phyloP scores from a whole-genome alignment of 768 basidiomycete genomes.

The Cystofilobasidium ferigula region DNA sequence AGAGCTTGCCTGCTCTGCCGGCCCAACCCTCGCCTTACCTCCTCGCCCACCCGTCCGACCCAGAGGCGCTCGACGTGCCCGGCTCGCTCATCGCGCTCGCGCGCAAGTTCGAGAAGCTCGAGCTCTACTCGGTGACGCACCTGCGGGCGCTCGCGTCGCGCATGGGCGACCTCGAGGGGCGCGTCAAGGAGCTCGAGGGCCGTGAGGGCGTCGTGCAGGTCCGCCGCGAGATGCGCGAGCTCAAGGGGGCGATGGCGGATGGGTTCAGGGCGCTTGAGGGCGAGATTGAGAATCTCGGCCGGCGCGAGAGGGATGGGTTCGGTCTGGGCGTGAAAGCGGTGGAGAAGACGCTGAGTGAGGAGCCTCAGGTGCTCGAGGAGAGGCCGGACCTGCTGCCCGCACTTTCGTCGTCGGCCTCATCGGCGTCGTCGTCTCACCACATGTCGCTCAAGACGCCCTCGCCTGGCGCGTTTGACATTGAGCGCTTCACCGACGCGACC shows the following conservation, averaged over 20 bases:
- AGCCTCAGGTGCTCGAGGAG: neutral
- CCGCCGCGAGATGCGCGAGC: neutral
- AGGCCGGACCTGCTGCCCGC: neutral
- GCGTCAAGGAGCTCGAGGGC: neutral
- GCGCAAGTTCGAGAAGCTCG: slow-evolving; percentile 8
- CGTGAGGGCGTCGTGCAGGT: neutral
- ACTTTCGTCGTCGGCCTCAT: neutral
- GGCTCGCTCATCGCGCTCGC: neutral
- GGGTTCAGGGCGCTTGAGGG: neutral
- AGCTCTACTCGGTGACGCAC: slow-evolving; percentile 1
- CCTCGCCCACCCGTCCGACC: neutral
- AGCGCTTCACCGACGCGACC: neutral
- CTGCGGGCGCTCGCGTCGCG: neutral
- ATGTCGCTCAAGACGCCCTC: neutral
- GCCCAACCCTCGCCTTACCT: neutral
- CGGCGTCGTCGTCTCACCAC: neutral
- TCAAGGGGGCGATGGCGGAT: neutral
- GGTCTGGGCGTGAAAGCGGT: neutral
- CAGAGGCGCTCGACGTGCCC: neutral
- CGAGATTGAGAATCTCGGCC: neutral
- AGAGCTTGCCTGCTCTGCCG: neutral
- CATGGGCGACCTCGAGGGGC: neutral
- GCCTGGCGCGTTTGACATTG: neutral
- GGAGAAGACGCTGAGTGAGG: neutral
- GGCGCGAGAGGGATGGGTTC: neutral